Base-by-base conservation (phyloP, 1,284 basidiomycete species). In the Caloboletus firmus region DNA sequence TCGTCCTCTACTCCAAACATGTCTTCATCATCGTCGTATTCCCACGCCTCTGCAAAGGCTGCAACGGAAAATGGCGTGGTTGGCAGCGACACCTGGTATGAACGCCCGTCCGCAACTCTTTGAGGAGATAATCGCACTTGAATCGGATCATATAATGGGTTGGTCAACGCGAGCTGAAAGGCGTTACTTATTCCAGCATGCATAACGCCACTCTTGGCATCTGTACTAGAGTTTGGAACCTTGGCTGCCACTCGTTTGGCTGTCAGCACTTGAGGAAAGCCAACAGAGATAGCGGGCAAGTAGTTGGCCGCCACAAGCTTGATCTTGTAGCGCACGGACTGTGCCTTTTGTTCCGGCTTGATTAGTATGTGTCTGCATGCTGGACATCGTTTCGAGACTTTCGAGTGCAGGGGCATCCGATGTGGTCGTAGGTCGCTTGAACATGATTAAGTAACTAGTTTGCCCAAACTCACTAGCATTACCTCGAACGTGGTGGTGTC, bases 261-360 rank as follows among this genome's bases (percentile, higher is more conserved):
- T 52, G 75, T 67, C 22, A 76, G 70, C 45, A 76, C 70, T 57
- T 83, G 83, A n/a, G 85, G 87, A 34, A 88, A 78, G 20, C 83
- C 76, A 30, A 89, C 81, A n/a, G 84, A 83, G 39, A 98, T 89
- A 3, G 89, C 83, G 0, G 96, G 97, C 17, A 99, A 78, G 72
- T 98, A 98, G 71, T 92, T 95, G 26, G 88, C 83, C 0, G 96
- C 97, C 44, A 96, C 91, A 44, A 98, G 86, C 71, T 97, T 98
- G 75, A 99, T 98, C 75, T 98, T 98, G 82, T 90, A 98, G 7
- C 92, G 84, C 32, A 92, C 89, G 7, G 91, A 93, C 62, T 93
- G 90, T 0, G 95, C 89, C 71, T 98, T 99, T 65, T 95, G 91
- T 70, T 99, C 97, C 1, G 97, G 97, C 67, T 98, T 97, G 74